Percentiles rank a stretch among this genome's conserved stretches.
These are phyloP conservation scores for Rubroshorea leprosula DNA, from an alignment of 345 rosid genomes.

Conservation along the genomic window DNA sequence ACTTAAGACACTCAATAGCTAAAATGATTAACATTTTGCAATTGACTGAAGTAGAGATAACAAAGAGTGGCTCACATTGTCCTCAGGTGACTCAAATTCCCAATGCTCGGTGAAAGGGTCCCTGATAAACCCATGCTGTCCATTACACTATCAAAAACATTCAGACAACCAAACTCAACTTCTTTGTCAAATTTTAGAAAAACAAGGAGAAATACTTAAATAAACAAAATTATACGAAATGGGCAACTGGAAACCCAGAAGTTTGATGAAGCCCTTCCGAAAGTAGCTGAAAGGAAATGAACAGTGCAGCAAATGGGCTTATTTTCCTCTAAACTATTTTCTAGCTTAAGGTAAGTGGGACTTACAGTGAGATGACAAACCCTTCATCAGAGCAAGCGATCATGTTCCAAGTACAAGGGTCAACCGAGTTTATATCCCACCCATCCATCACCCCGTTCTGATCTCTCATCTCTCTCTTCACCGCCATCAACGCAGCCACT, in stretches of 20 bases:
- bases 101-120: slow-evolving; percentile 60
- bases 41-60: too few relatives aligned
- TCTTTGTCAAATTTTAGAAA: not conserved
- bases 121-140: slow-evolving; percentile 74
- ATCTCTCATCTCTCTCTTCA: slow-evolving; percentile 79
- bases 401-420: slow-evolving; percentile 98
- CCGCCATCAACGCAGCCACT: slow-evolving; percentile 92
- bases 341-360: too few relatives aligned
- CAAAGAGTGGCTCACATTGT: slow-evolving; percentile 82
- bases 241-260: too few relatives aligned
- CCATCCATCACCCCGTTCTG: slow-evolving; percentile 52
- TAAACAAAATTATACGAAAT: too few relatives aligned
- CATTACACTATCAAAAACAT: slow-evolving; percentile 57
- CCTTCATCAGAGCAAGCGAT: slow-evolving; percentile 83
- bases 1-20: too few relatives aligned
- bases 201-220: not conserved
- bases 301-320: too few relatives aligned
- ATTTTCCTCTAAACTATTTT: too few relatives aligned
- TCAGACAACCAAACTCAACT: slow-evolving; percentile 1
- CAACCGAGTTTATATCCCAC: slow-evolving; percentile 97
- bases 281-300: too few relatives aligned
- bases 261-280: too few relatives aligned
- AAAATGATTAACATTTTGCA: too few relatives aligned
- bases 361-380: slow-evolving; percentile 76
- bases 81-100: slow-evolving; percentile 65